Percentiles rank a stretch among this genome's conserved stretches.
Evolutionary conservation across 352 stramenopile genomes (phyloP).

Genomic region (Pythium dissotocum): DNA sequence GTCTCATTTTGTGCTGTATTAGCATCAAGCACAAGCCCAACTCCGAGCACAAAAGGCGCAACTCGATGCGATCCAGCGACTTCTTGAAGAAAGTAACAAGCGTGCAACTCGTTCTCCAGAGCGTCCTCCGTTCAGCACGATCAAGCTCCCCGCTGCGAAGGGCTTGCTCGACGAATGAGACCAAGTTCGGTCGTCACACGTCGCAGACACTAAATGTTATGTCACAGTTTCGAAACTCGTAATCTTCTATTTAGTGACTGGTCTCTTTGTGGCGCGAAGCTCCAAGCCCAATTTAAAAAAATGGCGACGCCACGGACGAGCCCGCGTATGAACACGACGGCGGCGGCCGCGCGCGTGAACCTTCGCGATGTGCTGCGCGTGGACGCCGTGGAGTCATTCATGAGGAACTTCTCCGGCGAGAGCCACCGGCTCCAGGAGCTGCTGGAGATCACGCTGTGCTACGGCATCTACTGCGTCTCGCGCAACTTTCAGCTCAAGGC

Average conservation of each 20-base stretch:
- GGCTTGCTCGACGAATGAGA: neutral
- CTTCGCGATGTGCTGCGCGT: slow-evolving; percentile 29
- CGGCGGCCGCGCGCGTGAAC: slow-evolving; percentile 19
- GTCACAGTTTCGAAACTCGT: slow-evolving; percentile 5
- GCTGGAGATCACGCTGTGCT: slow-evolving; percentile 70
- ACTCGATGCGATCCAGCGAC: slow-evolving; percentile 49
- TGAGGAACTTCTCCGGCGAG: slow-evolving; percentile 69
- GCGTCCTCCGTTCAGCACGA: slow-evolving; percentile 53
- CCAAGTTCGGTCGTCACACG: slow-evolving; percentile 3
- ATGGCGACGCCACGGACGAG: slow-evolving; percentile 1
- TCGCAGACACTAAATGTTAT: slow-evolving; percentile 16
- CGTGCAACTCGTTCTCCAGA: slow-evolving; percentile 18
- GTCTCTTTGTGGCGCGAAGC: neutral
- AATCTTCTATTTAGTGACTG: slow-evolving; percentile 18
- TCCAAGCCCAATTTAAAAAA: slow-evolving; percentile 4
- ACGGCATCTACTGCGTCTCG: slow-evolving; percentile 67
- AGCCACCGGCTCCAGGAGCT: slow-evolving; percentile 51
- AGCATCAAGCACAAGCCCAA: slow-evolving; percentile 59
- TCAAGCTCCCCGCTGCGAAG: slow-evolving; percentile 19
- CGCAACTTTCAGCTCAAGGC: slow-evolving; percentile 65
- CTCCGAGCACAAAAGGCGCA: slow-evolving; percentile 56
- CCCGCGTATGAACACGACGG: neutral
- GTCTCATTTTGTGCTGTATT: neutral
- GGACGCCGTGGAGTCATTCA: slow-evolving; percentile 54
- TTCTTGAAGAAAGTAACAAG: slow-evolving; percentile 38